Evolutionary conservation across 2,329 filamentous ascomycete genomes (phyloP).

Genomic region (Emmonsiellopsis sp.): DNA sequence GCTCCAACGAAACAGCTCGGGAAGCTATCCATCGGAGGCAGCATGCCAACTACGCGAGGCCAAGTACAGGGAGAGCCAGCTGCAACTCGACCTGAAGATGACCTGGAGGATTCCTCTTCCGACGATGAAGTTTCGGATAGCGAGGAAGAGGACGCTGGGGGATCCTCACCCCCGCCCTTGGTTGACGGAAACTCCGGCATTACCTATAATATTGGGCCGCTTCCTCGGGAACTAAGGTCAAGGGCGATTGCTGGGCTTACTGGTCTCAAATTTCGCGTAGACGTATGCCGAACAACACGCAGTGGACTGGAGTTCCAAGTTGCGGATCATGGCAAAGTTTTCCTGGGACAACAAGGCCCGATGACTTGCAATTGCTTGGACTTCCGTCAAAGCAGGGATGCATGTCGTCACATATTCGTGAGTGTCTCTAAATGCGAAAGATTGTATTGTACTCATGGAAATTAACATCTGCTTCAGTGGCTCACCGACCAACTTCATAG

Average conservation of each 20-base stretch:
- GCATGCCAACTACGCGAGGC: slow-evolving; percentile 22
- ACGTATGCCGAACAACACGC: slow-evolving; percentile 19
- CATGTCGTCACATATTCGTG: slow-evolving; percentile 35
- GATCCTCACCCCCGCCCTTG: background rate
- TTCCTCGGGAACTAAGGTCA: slow-evolving; percentile 5
- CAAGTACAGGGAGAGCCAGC: slow-evolving; percentile 16
- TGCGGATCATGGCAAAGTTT: slow-evolving; percentile 25
- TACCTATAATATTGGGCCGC: slow-evolving; percentile 6
- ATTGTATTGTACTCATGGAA: background rate
- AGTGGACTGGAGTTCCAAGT: slow-evolving; percentile 30
- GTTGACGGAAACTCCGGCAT: slow-evolving; percentile 9
- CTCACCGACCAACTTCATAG: slow-evolving; percentile 32
- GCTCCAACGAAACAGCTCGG: slow-evolving; percentile 30
- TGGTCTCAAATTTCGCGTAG: slow-evolving; percentile 10
- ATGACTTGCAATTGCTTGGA: slow-evolving; percentile 28
- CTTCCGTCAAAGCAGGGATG: slow-evolving; percentile 21
- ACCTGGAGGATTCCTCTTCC: slow-evolving; percentile 15
- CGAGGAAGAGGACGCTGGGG: slow-evolving; percentile 5
- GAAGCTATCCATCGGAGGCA: slow-evolving; percentile 28
- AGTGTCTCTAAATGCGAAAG: slow-evolving; percentile 12
- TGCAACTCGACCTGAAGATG: slow-evolving; percentile 9
- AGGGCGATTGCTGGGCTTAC: slow-evolving; percentile 10
- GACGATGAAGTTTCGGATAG: slow-evolving; percentile 11
- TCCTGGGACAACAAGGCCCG: slow-evolving; percentile 18
- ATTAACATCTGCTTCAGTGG: slow-evolving; percentile 22